Conservation (phyloP, 306 rosid genomes). For the Rosa persica region DNA sequence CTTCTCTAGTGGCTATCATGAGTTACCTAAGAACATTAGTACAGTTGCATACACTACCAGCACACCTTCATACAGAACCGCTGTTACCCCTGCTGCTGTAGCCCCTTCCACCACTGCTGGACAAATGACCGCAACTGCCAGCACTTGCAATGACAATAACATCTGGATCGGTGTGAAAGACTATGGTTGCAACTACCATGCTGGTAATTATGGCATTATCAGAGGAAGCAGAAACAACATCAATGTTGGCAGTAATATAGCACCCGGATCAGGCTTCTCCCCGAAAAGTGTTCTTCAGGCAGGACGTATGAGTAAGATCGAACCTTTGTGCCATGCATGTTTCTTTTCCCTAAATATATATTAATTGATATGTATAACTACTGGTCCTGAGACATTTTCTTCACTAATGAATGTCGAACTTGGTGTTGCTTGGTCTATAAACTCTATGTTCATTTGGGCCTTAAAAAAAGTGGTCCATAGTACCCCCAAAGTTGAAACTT, state of each 20-base stretch:
- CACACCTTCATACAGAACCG: not conserved
- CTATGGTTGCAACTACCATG: conserved; percentile 17
- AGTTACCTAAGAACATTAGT: conserved; percentile 21
- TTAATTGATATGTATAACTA: not conserved
- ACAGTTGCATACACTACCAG: conserved; percentile 23
- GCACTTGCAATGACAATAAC: conserved; percentile 12
- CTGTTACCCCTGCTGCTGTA: conserved; percentile 2
- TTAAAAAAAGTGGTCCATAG: not conserved
- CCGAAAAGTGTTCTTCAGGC: conserved; percentile 83
- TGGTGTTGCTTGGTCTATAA: not conserved
- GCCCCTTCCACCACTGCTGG: conserved; percentile 14
- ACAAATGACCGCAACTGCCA: conserved; percentile 16
- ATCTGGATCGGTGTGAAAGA: conserved; percentile 25
- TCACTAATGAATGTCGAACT: not conserved
- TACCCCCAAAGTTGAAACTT: not conserved
- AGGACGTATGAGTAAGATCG: conserved; percentile 18
- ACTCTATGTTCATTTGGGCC: not conserved
- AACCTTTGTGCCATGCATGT: conserved; percentile 8
- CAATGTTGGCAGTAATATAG: conserved; percentile 26
- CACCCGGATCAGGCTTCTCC: conserved; percentile 59
- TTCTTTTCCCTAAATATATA: not conserved
- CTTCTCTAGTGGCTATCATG: conserved; percentile 19
- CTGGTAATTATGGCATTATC: conserved; percentile 16
- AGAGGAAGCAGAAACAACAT: conserved; percentile 29
- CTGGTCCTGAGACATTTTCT: not conserved